phyloP scores from a whole-genome alignment of 2,329 filamentous ascomycete genomes.

The Calonectria henricotiae region DNA sequence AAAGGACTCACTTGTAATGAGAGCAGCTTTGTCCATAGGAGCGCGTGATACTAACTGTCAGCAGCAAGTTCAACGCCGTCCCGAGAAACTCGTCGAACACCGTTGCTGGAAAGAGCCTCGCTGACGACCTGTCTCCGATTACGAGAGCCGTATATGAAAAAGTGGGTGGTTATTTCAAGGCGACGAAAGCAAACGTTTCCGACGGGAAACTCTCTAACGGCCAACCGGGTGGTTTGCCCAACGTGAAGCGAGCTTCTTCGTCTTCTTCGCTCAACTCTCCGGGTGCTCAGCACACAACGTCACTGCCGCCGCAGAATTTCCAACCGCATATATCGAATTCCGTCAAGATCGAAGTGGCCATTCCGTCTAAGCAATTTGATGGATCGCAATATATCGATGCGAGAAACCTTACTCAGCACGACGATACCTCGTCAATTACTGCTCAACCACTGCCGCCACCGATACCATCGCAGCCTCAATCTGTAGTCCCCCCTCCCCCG shows the following conservation, averaged over 20 bases:
- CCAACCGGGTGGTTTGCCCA: slow-evolving; percentile 46
- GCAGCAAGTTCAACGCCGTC: slow-evolving; percentile 69
- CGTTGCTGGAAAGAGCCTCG: slow-evolving; percentile 53
- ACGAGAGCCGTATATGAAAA: slow-evolving; percentile 61
- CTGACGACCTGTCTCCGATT: slow-evolving; percentile 67
- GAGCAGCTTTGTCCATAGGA: not conserved
- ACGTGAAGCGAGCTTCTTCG: slow-evolving; percentile 44
- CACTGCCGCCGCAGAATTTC: slow-evolving; percentile 44
- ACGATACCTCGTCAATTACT: slow-evolving; percentile 37
- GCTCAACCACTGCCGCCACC: slow-evolving; percentile 30
- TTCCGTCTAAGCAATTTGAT: slow-evolving; percentile 64
- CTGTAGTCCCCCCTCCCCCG: slow-evolving; percentile 27
- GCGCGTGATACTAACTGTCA: slow-evolving; percentile 50
- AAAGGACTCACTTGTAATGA: slow-evolving; percentile 78
- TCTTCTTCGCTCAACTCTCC: slow-evolving; percentile 47
- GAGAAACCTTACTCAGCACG: slow-evolving; percentile 47
- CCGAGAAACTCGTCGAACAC: slow-evolving; percentile 48
- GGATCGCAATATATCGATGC: slow-evolving; percentile 58
- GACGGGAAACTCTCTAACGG: slow-evolving; percentile 60
- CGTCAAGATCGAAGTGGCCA: slow-evolving; percentile 65
- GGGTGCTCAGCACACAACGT: slow-evolving; percentile 38
- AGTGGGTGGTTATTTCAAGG: slow-evolving; percentile 61
- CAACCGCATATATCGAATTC: slow-evolving; percentile 58
- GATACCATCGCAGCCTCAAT: slow-evolving; percentile 25
- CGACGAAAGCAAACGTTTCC: slow-evolving; percentile 56